Evolutionary conservation across 2,329 filamentous ascomycete species (phyloP), one percentile per base, ranked within the genome.

Genomic region (Ascochyta lentis): DNA sequence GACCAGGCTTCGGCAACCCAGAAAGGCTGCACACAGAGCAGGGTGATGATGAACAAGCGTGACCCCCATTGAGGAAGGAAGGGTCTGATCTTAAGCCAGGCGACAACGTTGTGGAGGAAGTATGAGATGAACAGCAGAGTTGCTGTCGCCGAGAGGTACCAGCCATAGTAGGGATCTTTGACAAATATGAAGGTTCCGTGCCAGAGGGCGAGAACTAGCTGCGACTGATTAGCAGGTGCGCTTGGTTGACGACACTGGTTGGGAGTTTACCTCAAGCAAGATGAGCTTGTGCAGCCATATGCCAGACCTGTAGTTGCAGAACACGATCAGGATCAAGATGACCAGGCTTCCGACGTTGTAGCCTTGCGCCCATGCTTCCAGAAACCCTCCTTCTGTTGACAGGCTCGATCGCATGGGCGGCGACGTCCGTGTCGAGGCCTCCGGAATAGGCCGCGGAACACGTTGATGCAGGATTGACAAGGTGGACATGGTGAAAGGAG

Each of bases 281-380:
- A 74, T 74, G 39, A 74, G 66, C 43, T 74, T 74, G 42, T 74
- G 72, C 12, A 74, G 60, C 58, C 61, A 64, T 42, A 69, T 71
- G 10, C 70, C 71, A 13, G 66, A 65, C 7, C 71, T 64, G 41
- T 74, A 74, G 37, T 74, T 74, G 62, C 72, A 74, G 40, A 74
- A 71, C 10, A 74, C 71, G n/a, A 74, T 71, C 38, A 74, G 55
- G 5, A 74, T 70, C 19, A 74, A 51, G 8, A 74, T 70, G 16
- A 73, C 61, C 33, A 74, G 58, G 39, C 67, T 70, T 13, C 72
- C 72, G 3, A 74, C 72, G 27, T 74, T 70, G 47, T 72, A 74
- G n/a, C 72, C 72, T 58, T 74, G 69, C 12, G 71, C 71, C 72
- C 71, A 74, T 19, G 71, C 71, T 42, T 74, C 72, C 23, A 74